Percentiles rank a stretch among this genome's conserved stretches.
Conservation (phyloP, 768 basidiomycete species). For the Pleurotus ostreatus region DNA sequence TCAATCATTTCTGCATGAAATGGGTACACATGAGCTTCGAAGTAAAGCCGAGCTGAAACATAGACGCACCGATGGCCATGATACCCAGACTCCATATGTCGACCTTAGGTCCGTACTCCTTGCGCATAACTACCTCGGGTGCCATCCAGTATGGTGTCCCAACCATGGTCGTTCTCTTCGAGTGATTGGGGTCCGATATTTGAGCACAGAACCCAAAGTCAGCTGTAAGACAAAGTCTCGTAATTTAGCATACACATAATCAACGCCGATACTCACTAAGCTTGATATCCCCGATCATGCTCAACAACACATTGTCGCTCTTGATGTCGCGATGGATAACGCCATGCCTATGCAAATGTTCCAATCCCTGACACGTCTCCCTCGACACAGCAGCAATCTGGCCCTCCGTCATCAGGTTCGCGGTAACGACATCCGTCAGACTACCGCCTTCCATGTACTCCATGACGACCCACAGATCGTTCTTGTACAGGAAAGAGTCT, state of each 20-base stretch:
- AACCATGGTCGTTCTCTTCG: slow-evolving; percentile 97
- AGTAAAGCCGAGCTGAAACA: neutral
- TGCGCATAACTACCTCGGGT: slow-evolving; percentile 94
- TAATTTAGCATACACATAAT: neutral
- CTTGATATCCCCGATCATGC: slow-evolving; percentile 94
- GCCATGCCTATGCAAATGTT: slow-evolving; percentile 92
- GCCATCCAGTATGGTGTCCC: slow-evolving; percentile 99
- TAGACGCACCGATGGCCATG: slow-evolving; percentile 82
- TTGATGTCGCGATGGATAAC: slow-evolving; percentile 99
- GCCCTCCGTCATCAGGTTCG: slow-evolving; percentile 96
- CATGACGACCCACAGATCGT: slow-evolving; percentile 99
- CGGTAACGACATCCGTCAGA: slow-evolving; percentile 93
- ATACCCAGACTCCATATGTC: slow-evolving; percentile 97
- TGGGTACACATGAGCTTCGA: neutral
- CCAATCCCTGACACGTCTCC: slow-evolving; percentile 89
- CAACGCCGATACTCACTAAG: slow-evolving; percentile 64
- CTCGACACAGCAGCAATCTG: slow-evolving; percentile 96
- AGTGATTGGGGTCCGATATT: slow-evolving; percentile 82
- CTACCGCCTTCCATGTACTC: slow-evolving; percentile 99
- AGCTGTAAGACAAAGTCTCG: slow-evolving; percentile 41
- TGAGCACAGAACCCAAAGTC: slow-evolving; percentile 99
- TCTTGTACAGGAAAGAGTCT: slow-evolving; percentile 96
- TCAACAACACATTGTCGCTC: slow-evolving; percentile 94
- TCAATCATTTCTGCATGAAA: slow-evolving; percentile 85
- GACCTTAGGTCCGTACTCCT: slow-evolving; percentile 98